Base-by-base conservation (phyloP, 257 asterid species). In the Datura wrightii region DNA sequence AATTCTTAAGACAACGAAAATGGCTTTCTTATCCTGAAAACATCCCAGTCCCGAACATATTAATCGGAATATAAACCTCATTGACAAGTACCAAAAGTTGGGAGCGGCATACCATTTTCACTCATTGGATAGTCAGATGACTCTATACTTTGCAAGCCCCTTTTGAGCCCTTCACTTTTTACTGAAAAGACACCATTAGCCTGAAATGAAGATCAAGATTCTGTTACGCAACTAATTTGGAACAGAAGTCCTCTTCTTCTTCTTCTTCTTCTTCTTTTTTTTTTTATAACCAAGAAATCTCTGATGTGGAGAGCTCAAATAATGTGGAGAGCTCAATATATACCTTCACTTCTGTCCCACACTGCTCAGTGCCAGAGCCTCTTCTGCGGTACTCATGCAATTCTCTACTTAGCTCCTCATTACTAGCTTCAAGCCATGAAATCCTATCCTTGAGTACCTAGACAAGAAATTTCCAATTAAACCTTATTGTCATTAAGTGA, bases 71-170 rank as follows among this genome's bases (percentile, higher is more conserved):
- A 15, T 78, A 52, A 14, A 78, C 16, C 82, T 52, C 50, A 15
- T 7, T 7, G 48, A 10, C 44, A 50, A 78, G 48, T 53, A 53
- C 48, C 15, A 80, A 54, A 55, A 19, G 65, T 84, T n/a, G 79
- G 86, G 84, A 86, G 86, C 87, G 5, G 5, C 74, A 89, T 93
- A 97, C 99, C 92, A 88, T 89, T 91, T 86, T 94, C 99, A 85
- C 93, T 97, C 98, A 95, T 95, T 89, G 91, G 97, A 90, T 92
- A 97, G 87, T 95, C 99, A 85, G 93, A 92, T 4, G 98, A 92
- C 85, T 97, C 99, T 90, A 94, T 92, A 80, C 94, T 94, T 69
- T 93, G 99, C 92, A 94, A 87, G 63, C 98, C 97, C 90, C 99
- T 87, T 89, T 97, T 97, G 67, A 92, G 92, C 54, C 96, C 97